A percentile compares a stretch with the other conserved stretches of the same genome.
phyloP scores from a whole-genome alignment of 1,284 basidiomycete genomes.

The Puccinia horiana region DNA sequence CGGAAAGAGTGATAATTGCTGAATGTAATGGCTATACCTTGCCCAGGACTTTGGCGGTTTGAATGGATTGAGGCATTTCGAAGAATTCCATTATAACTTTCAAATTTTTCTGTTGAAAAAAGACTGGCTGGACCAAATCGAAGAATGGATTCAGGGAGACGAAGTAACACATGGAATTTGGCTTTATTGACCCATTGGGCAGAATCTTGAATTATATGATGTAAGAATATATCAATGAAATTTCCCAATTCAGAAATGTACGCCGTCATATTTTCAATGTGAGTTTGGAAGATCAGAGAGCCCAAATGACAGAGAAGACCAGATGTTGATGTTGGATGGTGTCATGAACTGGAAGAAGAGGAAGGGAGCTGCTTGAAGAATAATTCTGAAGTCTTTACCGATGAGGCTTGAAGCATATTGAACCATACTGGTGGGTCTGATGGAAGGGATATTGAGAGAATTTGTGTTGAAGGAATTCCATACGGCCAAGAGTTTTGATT shows the following conservation, averaged over 20 bases:
- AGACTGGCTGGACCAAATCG: neutral
- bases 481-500: neutral
- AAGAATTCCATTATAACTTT: constrained; percentile 12
- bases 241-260: constrained; percentile 13
- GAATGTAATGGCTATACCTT: constrained; percentile 1
- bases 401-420: constrained; percentile 58
- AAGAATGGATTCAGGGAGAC: constrained; percentile 52
- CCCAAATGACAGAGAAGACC: constrained; percentile 58
- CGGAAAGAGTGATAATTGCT: constrained; percentile 14
- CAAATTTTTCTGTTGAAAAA: constrained; percentile 19
- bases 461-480: constrained; percentile 25
- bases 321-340: constrained; percentile 53
- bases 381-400: constrained; percentile 59
- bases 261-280: constrained; percentile 55
- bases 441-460: constrained; percentile 53
- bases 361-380: constrained; percentile 60
- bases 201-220: constrained; percentile 56
- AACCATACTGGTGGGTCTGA: constrained; percentile 56
- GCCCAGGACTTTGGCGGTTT: constrained; percentile 17
- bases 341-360: constrained; percentile 58
- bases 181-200: constrained; percentile 61
- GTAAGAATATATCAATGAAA: constrained; percentile 58
- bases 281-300: constrained; percentile 60
- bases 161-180: constrained; percentile 58
- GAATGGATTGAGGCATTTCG: neutral